phyloP scores from a whole-genome alignment of 306 rosid genomes.

The Quercus mongolica region DNA sequence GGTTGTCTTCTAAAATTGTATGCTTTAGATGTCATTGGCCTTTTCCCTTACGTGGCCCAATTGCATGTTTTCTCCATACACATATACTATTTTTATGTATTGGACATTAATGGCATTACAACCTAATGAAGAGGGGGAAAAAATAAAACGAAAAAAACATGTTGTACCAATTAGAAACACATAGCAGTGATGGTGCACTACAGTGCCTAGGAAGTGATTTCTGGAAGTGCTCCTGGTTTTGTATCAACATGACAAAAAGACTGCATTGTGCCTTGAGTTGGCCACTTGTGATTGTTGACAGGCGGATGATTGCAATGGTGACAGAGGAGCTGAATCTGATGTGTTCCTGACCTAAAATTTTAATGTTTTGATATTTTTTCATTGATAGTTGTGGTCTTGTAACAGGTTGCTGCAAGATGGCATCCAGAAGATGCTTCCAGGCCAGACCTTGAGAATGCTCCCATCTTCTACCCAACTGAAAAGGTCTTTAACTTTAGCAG shows the following conservation, averaged over 20 bases:
- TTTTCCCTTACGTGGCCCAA: constrained; percentile 10
- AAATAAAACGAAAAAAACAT: background rate
- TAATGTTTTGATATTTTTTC: constrained; percentile 16
- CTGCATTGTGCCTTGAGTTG: background rate
- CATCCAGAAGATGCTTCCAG: constrained; percentile 71
- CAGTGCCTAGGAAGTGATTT: constrained; percentile 12
- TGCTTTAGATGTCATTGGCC: background rate
- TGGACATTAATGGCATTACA: background rate
- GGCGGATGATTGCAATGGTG: constrained; percentile 10
- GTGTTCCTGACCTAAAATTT: constrained; percentile 3
- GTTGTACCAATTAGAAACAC: background rate
- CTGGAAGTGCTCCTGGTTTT: constrained; percentile 8
- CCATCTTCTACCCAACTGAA: constrained; percentile 87
- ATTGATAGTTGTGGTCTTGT: constrained; percentile 32
- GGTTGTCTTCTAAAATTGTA: constrained; percentile 37
- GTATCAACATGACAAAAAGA: background rate
- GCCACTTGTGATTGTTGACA: constrained; percentile 2
- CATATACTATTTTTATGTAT: background rate
- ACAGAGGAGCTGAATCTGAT: background rate
- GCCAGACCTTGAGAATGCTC: constrained; percentile 79
- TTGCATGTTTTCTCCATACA: constrained; percentile 8
- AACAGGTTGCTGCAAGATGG: constrained; percentile 93
- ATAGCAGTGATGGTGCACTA: background rate
- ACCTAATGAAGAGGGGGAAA: background rate
- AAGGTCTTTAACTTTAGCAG: constrained; percentile 57